phyloP scores from a whole-genome alignment of 805 yeast species.

The Candida anglica region DNA sequence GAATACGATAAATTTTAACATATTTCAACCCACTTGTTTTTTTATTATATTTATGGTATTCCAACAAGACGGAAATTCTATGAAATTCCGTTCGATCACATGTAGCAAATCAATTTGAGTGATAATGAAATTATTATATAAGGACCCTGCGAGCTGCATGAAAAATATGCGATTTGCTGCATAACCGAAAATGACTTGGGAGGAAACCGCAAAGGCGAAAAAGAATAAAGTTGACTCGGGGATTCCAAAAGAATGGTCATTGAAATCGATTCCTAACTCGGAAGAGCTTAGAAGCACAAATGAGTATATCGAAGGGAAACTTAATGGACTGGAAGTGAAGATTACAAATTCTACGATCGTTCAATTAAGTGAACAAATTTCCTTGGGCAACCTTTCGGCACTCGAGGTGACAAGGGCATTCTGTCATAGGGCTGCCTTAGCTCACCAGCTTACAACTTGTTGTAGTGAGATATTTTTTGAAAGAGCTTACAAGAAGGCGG shows the following conservation, averaged over 20 bases:
- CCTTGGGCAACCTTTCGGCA: conserved; percentile 5
- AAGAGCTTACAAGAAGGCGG: conserved; percentile 24
- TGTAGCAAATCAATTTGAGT: too few relatives aligned
- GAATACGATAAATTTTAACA: too few relatives aligned
- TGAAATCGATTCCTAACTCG: conserved; percentile 4
- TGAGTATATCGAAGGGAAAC: neutral
- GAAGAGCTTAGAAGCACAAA: conserved; percentile 5
- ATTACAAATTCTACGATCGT: conserved; percentile 6
- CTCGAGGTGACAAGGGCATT: conserved; percentile 13
- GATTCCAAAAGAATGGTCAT: conserved; percentile 8
- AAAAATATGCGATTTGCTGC: too few relatives aligned
- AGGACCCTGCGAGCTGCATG: too few relatives aligned
- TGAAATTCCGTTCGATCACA: too few relatives aligned
- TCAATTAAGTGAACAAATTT: conserved; percentile 2
- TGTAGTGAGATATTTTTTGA: conserved; percentile 22
- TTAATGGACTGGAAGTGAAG: conserved; percentile 5
- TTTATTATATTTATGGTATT: too few relatives aligned
- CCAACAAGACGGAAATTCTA: too few relatives aligned
- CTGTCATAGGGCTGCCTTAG: conserved; percentile 22
- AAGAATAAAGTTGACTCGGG: conserved; percentile 4
- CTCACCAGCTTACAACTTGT: conserved; percentile 21
- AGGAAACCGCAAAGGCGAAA: conserved; percentile 5
- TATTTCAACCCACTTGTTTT: too few relatives aligned
- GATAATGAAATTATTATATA: too few relatives aligned
- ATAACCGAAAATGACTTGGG: conserved; percentile 6